phyloP scores from a whole-genome alignment of 768 basidiomycete genomes.

The Russula griseocarnosa region DNA sequence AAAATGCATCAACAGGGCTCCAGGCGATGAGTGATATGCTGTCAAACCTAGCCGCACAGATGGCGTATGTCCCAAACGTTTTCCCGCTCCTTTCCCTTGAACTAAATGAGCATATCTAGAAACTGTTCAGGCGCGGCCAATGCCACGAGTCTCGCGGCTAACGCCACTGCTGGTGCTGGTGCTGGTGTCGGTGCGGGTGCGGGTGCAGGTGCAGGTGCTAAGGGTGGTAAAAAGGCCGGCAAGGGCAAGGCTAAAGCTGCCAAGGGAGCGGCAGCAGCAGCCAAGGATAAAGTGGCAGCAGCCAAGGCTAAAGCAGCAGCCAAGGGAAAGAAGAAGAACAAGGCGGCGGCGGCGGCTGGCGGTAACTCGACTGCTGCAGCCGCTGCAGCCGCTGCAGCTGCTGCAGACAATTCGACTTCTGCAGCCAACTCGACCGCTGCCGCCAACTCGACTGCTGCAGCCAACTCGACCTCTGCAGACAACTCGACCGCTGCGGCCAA shows the following conservation, averaged over 20 bases:
- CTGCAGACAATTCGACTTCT: accelerated
- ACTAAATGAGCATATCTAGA: not conserved
- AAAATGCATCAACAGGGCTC: not conserved
- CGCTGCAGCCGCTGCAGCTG: not conserved
- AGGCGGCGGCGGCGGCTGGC: no score
- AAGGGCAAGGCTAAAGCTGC: not conserved
- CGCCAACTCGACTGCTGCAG: not conserved
- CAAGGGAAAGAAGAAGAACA: not conserved
- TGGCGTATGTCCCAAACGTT: not conserved
- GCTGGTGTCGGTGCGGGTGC: not conserved
- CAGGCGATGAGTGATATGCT: not conserved
- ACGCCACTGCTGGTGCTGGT: not conserved
- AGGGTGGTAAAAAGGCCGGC: not conserved
- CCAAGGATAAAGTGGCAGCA: not conserved
- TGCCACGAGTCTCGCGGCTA: not conserved
- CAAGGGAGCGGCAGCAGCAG: no score
- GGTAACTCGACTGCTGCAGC: not conserved
- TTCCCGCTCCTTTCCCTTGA: not conserved
- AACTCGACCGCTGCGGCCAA: not conserved
- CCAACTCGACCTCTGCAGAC: not conserved
- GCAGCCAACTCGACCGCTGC: not conserved
- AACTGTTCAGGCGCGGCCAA: not conserved
- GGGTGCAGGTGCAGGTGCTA: not conserved
- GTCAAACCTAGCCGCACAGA: not conserved
- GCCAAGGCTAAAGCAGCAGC: not conserved